A percentile compares a stretch with the other conserved stretches of the same genome.
Conservation (phyloP, 2,329 filamentous ascomycete genomes). For the Verticillium nonalfalfae region DNA sequence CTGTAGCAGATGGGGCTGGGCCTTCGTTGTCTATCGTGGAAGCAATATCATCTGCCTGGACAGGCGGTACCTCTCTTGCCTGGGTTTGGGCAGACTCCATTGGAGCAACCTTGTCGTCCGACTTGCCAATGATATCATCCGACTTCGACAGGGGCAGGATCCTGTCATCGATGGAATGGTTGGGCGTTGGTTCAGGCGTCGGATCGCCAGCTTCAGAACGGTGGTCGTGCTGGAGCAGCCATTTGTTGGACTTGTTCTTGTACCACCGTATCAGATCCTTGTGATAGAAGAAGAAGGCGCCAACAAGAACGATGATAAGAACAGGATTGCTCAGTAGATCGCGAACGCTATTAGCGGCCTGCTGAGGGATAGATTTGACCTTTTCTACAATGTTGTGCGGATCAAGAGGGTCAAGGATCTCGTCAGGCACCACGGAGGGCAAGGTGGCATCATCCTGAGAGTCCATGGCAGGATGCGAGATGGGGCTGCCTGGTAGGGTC, state of each 20-base stretch:
- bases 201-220: slow-evolving; percentile 9
- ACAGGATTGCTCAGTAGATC: slow-evolving; percentile 53
- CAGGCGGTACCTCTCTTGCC: background rate
- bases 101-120: background rate
- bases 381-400: slow-evolving; percentile 40
- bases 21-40: background rate
- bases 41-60: background rate
- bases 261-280: slow-evolving; percentile 37
- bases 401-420: slow-evolving; percentile 21
- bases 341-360: slow-evolving; percentile 40
- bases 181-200: slow-evolving; percentile 3
- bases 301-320: slow-evolving; percentile 37
- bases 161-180: slow-evolving; percentile 5
- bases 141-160: background rate
- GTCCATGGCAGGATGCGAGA: slow-evolving; percentile 20
- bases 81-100: background rate
- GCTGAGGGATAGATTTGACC: slow-evolving; percentile 42
- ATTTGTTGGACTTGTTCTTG: slow-evolving; percentile 18
- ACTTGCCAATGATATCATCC: background rate
- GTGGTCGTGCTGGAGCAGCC: slow-evolving; percentile 18
- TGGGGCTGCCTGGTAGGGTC: slow-evolving; percentile 27
- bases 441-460: slow-evolving; percentile 25
- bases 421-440: slow-evolving; percentile 17
- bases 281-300: slow-evolving; percentile 34
- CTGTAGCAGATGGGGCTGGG: background rate